phyloP scores from a whole-genome alignment of 2,329 filamentous ascomycete species.

The Aspergillus arachidicola region DNA sequence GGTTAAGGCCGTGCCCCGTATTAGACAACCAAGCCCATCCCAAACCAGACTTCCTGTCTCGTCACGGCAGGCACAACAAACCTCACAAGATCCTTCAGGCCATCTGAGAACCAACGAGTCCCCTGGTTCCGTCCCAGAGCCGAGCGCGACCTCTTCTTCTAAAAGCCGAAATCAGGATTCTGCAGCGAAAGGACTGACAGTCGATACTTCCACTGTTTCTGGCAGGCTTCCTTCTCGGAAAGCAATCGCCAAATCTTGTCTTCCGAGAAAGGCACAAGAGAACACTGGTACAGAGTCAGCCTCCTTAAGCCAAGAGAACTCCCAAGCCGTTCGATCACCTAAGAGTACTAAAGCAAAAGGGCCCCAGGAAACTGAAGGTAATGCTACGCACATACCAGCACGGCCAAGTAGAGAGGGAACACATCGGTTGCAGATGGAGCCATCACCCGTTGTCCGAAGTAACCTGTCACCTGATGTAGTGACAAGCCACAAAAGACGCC shows the following conservation, averaged over 20 bases:
- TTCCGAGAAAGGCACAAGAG: constrained; percentile 41
- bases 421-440: constrained; percentile 59
- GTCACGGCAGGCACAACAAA: constrained; percentile 24
- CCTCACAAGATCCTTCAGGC: constrained; percentile 23
- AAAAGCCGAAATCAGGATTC: constrained; percentile 2
- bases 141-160: constrained; percentile 13
- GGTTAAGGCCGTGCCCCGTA: constrained; percentile 37
- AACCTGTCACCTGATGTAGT: constrained; percentile 54
- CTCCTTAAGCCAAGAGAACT: background rate
- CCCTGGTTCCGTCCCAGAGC: constrained; percentile 12
- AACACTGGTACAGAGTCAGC: constrained; percentile 23
- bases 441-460: constrained; percentile 59
- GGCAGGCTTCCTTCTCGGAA: constrained; percentile 66
- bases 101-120: constrained; percentile 19
- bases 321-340: background rate
- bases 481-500: constrained; percentile 53
- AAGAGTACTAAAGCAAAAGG: background rate
- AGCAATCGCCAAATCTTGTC: constrained; percentile 60
- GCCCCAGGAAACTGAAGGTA: constrained; percentile 4
- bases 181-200: background rate
- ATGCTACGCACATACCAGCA: constrained; percentile 50
- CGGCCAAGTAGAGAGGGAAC: constrained; percentile 72
- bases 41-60: constrained; percentile 40
- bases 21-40: constrained; percentile 40
- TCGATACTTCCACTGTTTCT: constrained; percentile 25